Percentiles rank a stretch among this genome's conserved stretches.
These are phyloP conservation scores for Claviceps purpurea DNA, from an alignment of 2,329 filamentous ascomycete genomes.

Conservation along the genomic window DNA sequence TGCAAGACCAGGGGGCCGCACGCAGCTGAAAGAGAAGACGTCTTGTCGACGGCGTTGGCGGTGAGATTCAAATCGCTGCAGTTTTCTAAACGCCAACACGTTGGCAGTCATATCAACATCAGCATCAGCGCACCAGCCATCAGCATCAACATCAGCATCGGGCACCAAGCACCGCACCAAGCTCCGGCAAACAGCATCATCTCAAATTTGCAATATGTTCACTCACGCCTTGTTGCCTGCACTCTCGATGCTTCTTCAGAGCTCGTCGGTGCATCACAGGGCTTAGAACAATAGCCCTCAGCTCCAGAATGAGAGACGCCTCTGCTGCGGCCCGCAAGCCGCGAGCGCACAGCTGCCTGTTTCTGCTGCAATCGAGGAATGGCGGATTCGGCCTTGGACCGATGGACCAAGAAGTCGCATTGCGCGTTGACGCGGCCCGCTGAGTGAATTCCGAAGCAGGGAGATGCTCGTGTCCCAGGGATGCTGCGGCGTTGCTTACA, in stretches of 20 bases:
- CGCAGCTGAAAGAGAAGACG: background rate
- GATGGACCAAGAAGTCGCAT: background rate
- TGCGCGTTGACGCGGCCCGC: background rate
- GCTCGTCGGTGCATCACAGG: background rate
- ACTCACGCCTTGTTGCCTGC: background rate
- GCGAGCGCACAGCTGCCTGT: background rate
- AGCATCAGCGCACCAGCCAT: background rate
- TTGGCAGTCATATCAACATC: background rate
- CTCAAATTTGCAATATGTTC: background rate
- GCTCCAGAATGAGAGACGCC: background rate
- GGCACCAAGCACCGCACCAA: background rate
- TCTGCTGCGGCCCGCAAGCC: background rate
- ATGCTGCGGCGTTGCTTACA: background rate
- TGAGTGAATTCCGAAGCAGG: background rate
- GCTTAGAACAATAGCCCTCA: background rate
- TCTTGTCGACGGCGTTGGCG: background rate
- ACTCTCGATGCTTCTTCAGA: too few species aligned
- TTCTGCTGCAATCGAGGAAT: background rate
- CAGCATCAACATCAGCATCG: background rate
- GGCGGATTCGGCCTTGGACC: background rate
- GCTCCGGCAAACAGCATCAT: background rate
- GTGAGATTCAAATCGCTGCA: background rate
- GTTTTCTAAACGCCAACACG: background rate
- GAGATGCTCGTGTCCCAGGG: background rate
- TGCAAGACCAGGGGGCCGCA: background rate